A percentile compares a stretch with the other conserved stretches of the same genome.
These are phyloP conservation scores for Backusella luteola DNA, from an alignment of 192 early-diverging fungal species.

Conservation along the genomic window DNA sequence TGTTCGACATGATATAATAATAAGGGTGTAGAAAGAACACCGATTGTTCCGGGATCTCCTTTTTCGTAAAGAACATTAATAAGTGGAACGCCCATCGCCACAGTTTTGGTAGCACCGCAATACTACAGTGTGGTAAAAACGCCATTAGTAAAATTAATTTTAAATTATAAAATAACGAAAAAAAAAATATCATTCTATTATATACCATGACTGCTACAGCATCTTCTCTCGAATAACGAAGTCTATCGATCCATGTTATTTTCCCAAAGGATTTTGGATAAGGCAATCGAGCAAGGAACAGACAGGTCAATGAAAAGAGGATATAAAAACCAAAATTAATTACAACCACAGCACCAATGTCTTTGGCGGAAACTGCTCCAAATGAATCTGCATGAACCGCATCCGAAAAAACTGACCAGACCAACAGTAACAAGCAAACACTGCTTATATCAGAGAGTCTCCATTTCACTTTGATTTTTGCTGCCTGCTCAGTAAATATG, in stretches of 20 bases:
- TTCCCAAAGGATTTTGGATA: slow-evolving; percentile 14
- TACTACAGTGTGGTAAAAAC: slow-evolving; percentile 26
- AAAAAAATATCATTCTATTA: neutral
- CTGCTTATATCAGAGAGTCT: slow-evolving; percentile 58
- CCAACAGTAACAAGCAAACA: slow-evolving; percentile 56
- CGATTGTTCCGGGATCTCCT: slow-evolving; percentile 42
- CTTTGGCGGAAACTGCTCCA: slow-evolving; percentile 40
- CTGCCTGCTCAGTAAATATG: slow-evolving; percentile 42
- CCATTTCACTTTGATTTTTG: slow-evolving; percentile 43
- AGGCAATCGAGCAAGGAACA: slow-evolving; percentile 43
- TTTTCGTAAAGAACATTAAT: slow-evolving; percentile 64
- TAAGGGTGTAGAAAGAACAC: slow-evolving; percentile 62
- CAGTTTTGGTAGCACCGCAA: slow-evolving; percentile 72
- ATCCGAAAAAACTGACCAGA: slow-evolving; percentile 72
- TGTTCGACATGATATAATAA: slow-evolving; percentile 72
- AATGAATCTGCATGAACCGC: slow-evolving; percentile 57
- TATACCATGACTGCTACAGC: slow-evolving; percentile 57
- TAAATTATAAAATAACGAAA: slow-evolving; percentile 8
- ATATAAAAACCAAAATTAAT: slow-evolving; percentile 51
- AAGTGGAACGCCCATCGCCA: slow-evolving; percentile 71
- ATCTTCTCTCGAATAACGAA: slow-evolving; percentile 43
- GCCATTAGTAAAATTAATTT: neutral
- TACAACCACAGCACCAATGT: slow-evolving; percentile 49
- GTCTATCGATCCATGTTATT: slow-evolving; percentile 24
- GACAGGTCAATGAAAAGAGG: slow-evolving; percentile 49